These are phyloP conservation scores for Pseudocercospora macadamiae DNA, from an alignment of 2,329 filamentous ascomycete genomes.

Conservation along the genomic window DNA sequence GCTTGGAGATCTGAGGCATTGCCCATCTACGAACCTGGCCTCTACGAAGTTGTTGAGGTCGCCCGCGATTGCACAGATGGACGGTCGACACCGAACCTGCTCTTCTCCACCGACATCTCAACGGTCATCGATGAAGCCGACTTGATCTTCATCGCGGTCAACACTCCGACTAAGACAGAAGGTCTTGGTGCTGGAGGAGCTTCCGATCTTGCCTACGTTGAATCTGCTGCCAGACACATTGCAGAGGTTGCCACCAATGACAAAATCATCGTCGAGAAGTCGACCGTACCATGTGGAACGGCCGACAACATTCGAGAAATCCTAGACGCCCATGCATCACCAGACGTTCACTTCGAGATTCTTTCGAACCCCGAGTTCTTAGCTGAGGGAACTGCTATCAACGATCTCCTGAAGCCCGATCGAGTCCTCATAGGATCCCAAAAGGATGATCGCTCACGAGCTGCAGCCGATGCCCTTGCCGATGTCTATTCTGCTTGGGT, in stretches of 20 bases:
- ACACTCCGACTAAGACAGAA: slow-evolving; percentile 75
- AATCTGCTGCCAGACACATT: slow-evolving; percentile 69
- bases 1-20: slow-evolving; percentile 74
- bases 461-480: slow-evolving; percentile 66
- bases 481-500: slow-evolving; percentile 74
- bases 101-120: slow-evolving; percentile 71
- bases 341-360: slow-evolving; percentile 70
- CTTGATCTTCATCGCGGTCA: slow-evolving; percentile 74
- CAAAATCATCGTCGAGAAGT: slow-evolving; percentile 80
- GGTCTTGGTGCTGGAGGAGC: slow-evolving; percentile 72
- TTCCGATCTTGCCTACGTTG: slow-evolving; percentile 72
- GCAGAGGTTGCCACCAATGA: slow-evolving; percentile 67
- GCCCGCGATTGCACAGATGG: slow-evolving; percentile 52
- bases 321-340: slow-evolving; percentile 59
- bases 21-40: slow-evolving; percentile 75
- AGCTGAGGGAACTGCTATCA: slow-evolving; percentile 74
- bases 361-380: slow-evolving; percentile 83
- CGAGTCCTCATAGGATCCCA: slow-evolving; percentile 75
- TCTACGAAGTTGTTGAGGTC: slow-evolving; percentile 68
- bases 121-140: slow-evolving; percentile 68
- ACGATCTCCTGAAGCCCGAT: slow-evolving; percentile 70
- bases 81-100: slow-evolving; percentile 61
- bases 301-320: slow-evolving; percentile 70
- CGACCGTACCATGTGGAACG: slow-evolving; percentile 76
- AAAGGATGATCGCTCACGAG: slow-evolving; percentile 61